These are phyloP conservation scores for Botrytis hyacinthi DNA, from an alignment of 2,329 filamentous ascomycete species.

Conservation along the genomic window DNA sequence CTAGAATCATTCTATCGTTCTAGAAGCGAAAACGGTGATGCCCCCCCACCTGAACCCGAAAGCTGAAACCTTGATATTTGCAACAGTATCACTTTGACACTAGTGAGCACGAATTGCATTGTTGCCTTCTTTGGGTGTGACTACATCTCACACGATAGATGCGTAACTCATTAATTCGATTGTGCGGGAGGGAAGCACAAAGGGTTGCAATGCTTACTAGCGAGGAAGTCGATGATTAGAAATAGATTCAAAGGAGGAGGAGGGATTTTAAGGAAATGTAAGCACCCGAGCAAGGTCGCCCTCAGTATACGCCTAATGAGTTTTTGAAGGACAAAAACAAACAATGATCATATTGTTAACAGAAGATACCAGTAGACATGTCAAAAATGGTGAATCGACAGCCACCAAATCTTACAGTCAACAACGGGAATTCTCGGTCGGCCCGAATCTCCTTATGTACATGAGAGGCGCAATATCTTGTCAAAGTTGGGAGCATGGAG, in stretches of 20 bases:
- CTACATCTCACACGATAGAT: not conserved
- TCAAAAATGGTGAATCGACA: not conserved
- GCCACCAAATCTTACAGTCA: not conserved
- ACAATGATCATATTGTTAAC: not conserved
- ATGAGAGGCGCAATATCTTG: slow-evolving; percentile 10
- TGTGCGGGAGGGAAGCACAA: not conserved
- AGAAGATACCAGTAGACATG: not conserved
- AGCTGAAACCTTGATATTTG: slow-evolving; percentile 17
- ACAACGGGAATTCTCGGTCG: not conserved
- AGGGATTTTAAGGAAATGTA: not conserved
- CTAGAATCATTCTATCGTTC: slow-evolving; percentile 20
- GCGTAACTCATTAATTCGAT: not conserved
- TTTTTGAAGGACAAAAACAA: not conserved
- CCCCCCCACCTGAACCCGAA: slow-evolving; percentile 3
- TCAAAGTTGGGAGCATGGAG: not conserved
- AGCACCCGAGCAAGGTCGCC: not conserved
- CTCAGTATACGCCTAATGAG: not conserved
- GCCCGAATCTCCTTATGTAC: slow-evolving; percentile 12
- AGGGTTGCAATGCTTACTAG: slow-evolving; percentile 18
- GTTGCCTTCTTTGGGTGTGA: slow-evolving; percentile 2
- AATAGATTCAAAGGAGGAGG: slow-evolving; percentile 5
- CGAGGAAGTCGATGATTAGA: not conserved
- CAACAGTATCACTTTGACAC: slow-evolving; percentile 5
- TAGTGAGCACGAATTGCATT: not conserved
- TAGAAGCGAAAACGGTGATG: slow-evolving; percentile 16